Conservation (phyloP, 495 filamentous ascomycete genomes). For the Elaphomyces granulatus region DNA sequence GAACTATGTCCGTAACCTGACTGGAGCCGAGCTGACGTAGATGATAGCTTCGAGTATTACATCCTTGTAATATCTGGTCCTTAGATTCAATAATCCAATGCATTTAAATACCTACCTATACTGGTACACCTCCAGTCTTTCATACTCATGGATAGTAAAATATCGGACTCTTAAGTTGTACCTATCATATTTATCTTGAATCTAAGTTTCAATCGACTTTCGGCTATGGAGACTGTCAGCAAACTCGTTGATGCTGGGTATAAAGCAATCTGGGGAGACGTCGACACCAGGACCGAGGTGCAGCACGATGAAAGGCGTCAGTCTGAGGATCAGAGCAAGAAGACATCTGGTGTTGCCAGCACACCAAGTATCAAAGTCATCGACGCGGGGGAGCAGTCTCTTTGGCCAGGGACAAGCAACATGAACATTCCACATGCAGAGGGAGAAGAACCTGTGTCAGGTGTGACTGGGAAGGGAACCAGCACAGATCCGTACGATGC, state of each 20-base stretch:
- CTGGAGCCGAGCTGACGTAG: background rate
- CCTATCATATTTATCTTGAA: too few species aligned
- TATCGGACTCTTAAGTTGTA: too few species aligned
- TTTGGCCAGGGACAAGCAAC: conserved; percentile 1
- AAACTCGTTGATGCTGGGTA: conserved; percentile 23
- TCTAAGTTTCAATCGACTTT: background rate
- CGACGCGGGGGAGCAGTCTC: conserved; percentile 4
- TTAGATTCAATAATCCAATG: too few species aligned
- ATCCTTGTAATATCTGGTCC: background rate
- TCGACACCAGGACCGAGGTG: background rate
- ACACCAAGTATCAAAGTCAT: conserved; percentile 1
- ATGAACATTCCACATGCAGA: conserved; percentile 3
- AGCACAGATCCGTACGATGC: conserved; percentile 30
- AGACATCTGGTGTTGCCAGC: background rate
- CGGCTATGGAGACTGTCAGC: conserved; percentile 26
- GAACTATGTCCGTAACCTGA: background rate
- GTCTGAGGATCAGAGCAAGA: background rate
- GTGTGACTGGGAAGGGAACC: conserved; percentile 16
- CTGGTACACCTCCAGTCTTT: background rate
- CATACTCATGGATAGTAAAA: too few species aligned
- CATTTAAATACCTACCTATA: background rate
- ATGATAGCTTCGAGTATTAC: background rate
- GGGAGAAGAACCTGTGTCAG: conserved; percentile 29
- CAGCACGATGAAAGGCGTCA: background rate
- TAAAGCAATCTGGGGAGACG: conserved; percentile 22